A percentile compares a stretch with the other conserved stretches of the same genome.
phyloP scores from a whole-genome alignment of 2,329 filamentous ascomycete species.

The Talaromyces sp. region DNA sequence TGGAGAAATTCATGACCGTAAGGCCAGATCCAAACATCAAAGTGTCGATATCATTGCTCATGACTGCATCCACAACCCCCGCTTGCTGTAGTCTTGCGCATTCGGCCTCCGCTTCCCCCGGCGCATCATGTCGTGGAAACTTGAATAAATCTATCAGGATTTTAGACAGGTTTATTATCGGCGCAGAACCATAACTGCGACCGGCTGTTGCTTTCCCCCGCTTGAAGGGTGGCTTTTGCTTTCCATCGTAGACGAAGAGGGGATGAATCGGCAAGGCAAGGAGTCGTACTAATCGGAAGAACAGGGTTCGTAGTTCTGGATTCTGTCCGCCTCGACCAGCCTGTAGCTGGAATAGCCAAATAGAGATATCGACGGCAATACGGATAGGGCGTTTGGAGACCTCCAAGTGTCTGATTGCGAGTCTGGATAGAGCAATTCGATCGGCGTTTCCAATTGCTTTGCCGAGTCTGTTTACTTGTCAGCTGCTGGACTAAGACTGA shows the following conservation, averaged over 20 bases:
- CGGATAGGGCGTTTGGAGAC: constrained; percentile 68
- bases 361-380: constrained; percentile 88
- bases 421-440: constrained; percentile 74
- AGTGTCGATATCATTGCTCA: constrained; percentile 95
- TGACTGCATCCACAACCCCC: constrained; percentile 84
- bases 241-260: constrained; percentile 87
- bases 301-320: constrained; percentile 84
- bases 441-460: constrained; percentile 80
- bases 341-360: constrained; percentile 95
- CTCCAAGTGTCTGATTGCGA: constrained; percentile 75
- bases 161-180: constrained; percentile 72
- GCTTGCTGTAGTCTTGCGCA: constrained; percentile 80
- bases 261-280: constrained; percentile 75
- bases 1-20: constrained; percentile 78
- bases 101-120: constrained; percentile 93
- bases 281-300: constrained; percentile 81
- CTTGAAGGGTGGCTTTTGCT: constrained; percentile 81
- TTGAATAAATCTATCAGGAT: constrained; percentile 79
- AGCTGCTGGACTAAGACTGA: background rate
- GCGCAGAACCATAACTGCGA: constrained; percentile 58
- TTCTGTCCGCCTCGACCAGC: constrained; percentile 82
- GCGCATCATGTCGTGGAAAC: constrained; percentile 78
- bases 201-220: constrained; percentile 66
- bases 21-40: constrained; percentile 90
- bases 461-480: constrained; percentile 66